A percentile compares a stretch with the other conserved stretches of the same genome.
phyloP scores from a whole-genome alignment of 306 rosid species.

The Glycyrrhiza uralensis region DNA sequence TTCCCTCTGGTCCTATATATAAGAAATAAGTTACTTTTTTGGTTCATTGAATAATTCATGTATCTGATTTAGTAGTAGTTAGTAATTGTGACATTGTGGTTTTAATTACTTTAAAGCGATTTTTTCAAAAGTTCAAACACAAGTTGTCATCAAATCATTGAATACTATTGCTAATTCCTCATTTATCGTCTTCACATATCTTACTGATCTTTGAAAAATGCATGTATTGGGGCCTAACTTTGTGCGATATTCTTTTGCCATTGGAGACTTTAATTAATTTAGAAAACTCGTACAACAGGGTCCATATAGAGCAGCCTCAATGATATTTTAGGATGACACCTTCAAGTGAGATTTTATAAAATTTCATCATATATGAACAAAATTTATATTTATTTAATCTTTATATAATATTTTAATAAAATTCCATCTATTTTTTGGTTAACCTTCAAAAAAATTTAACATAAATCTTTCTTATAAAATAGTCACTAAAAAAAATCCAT shows the following conservation, averaged over 20 bases:
- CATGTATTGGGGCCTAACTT: slow-evolving; percentile 25
- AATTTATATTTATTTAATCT: no score
- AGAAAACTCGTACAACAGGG: not conserved
- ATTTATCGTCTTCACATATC: not conserved
- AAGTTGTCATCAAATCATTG: not conserved
- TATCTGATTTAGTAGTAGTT: no score
- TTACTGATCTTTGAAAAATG: not conserved
- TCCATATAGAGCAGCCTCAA: slow-evolving; percentile 29
- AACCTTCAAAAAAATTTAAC: not conserved
- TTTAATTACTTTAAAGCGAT: not conserved
- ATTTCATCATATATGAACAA: no score
- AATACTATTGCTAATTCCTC: not conserved
- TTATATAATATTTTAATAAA: not conserved
- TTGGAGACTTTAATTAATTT: not conserved
- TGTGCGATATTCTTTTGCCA: not conserved
- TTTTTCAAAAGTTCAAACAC: not conserved
- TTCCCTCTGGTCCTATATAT: no score
- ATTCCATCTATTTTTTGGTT: not conserved
- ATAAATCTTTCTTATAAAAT: not conserved
- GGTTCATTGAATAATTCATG: no score
- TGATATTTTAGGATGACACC: not conserved
- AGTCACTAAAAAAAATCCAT: not conserved
- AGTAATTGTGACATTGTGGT: not conserved
- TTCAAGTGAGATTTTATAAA: not conserved
- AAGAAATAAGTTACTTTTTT: no score